phyloP scores from a whole-genome alignment of 129 eudicot species.

The Chrysanthemum seticuspe region DNA sequence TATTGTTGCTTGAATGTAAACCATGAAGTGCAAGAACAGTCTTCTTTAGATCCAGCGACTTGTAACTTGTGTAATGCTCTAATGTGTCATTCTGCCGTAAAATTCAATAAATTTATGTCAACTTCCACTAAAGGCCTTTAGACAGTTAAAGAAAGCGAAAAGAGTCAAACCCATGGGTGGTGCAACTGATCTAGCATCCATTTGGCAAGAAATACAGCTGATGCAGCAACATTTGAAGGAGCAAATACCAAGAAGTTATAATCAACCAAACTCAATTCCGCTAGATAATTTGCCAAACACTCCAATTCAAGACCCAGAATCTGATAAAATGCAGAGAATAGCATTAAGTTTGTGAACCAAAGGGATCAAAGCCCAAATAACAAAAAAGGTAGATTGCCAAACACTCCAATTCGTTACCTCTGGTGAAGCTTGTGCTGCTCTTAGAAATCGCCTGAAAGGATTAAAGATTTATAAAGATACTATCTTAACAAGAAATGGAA shows the following conservation, averaged over 20 bases:
- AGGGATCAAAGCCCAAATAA: background rate
- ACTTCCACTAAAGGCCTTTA: constrained; percentile 1
- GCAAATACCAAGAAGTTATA: constrained; percentile 56
- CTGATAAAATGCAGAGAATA: constrained; percentile 32
- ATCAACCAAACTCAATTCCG: constrained; percentile 63
- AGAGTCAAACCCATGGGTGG: constrained; percentile 68
- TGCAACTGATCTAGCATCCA: constrained; percentile 69
- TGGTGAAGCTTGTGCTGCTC: constrained; percentile 67
- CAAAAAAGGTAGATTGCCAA: background rate
- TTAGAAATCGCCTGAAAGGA: constrained; percentile 59
- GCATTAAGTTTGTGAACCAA: constrained; percentile 10
- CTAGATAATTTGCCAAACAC: constrained; percentile 69
- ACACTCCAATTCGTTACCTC: constrained; percentile 20
- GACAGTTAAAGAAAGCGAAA: background rate
- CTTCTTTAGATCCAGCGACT: constrained; percentile 47
- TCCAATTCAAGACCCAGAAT: constrained; percentile 49
- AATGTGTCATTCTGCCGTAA: constrained; percentile 58
- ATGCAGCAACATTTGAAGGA: constrained; percentile 72
- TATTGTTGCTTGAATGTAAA: constrained; percentile 41
- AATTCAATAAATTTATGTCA: constrained; percentile 10
- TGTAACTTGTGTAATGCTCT: constrained; percentile 61
- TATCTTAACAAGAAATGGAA: background rate
- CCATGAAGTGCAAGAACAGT: constrained; percentile 51
- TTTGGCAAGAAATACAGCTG: constrained; percentile 75
- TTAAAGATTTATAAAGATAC: constrained; percentile 11